Evolutionary conservation across 2,329 filamentous ascomycete species (phyloP).

Genomic region (Ceratocystiopsis brevicomis): DNA sequence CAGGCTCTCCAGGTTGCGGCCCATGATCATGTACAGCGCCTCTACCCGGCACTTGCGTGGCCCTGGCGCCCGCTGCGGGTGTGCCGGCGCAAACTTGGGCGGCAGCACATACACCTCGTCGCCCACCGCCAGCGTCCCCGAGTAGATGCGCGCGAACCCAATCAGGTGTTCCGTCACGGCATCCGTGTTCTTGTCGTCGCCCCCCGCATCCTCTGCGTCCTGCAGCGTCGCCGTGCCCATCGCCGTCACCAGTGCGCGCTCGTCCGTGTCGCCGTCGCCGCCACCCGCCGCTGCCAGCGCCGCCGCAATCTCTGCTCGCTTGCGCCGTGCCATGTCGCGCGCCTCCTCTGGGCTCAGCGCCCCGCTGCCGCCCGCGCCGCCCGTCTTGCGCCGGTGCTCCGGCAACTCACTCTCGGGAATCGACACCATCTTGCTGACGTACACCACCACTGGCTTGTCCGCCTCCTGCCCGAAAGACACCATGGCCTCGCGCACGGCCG

Average conservation of each 20-base stretch:
- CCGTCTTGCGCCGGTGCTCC: slow-evolving; percentile 49
- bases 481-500: slow-evolving; percentile 61
- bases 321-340: slow-evolving; percentile 67
- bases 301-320: slow-evolving; percentile 71
- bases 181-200: slow-evolving; percentile 33
- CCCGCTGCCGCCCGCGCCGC: slow-evolving; percentile 14
- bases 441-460: slow-evolving; percentile 69
- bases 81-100: slow-evolving; percentile 77
- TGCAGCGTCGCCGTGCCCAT: slow-evolving; percentile 3
- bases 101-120: slow-evolving; percentile 81
- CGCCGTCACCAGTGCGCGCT: slow-evolving; percentile 2
- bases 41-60: slow-evolving; percentile 72
- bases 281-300: slow-evolving; percentile 29
- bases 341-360: slow-evolving; percentile 80
- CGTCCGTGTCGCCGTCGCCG: slow-evolving; percentile 19
- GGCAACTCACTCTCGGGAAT: slow-evolving; percentile 83
- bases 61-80: slow-evolving; percentile 50
- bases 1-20: slow-evolving; percentile 65
- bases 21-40: slow-evolving; percentile 90
- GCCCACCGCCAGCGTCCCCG: slow-evolving; percentile 72
- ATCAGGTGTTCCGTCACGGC: slow-evolving; percentile 73
- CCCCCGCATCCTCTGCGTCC: slow-evolving; percentile 15
- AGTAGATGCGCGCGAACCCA: slow-evolving; percentile 87
- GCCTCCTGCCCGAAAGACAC: slow-evolving; percentile 52
- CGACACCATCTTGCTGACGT: slow-evolving; percentile 96